Conservation (phyloP, 2,329 filamentous ascomycete species). For the Aspergillus hiratsukae region DNA sequence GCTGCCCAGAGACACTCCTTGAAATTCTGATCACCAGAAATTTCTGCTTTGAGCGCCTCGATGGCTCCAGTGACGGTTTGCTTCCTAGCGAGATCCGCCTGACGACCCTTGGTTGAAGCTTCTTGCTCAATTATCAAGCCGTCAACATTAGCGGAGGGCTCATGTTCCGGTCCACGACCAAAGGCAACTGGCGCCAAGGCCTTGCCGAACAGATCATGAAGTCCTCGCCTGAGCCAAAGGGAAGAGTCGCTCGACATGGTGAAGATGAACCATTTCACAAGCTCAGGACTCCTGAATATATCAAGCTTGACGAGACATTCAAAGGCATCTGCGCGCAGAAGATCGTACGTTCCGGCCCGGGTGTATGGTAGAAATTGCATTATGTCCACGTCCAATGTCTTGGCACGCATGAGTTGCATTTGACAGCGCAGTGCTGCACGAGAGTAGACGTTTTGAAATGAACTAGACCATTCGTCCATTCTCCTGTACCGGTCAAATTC, state of each 20-base stretch:
- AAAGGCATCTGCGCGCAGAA: slow-evolving; percentile 58
- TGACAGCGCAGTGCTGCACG: slow-evolving; percentile 59
- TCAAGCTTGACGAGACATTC: slow-evolving; percentile 54
- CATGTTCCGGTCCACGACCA: slow-evolving; percentile 41
- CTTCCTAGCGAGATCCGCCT: slow-evolving; percentile 50
- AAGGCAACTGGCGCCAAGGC: slow-evolving; percentile 57
- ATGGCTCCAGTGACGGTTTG: slow-evolving; percentile 57
- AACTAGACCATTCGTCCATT: slow-evolving; percentile 64
- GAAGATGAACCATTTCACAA: slow-evolving; percentile 55
- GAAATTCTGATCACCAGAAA: slow-evolving; percentile 47
- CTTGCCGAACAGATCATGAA: slow-evolving; percentile 51
- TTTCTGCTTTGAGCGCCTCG: slow-evolving; percentile 51
- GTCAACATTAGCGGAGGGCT: slow-evolving; percentile 30
- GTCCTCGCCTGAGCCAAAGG: slow-evolving; percentile 51
- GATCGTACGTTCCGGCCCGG: slow-evolving; percentile 54
- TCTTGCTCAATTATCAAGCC: slow-evolving; percentile 57
- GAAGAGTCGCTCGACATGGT: slow-evolving; percentile 55
- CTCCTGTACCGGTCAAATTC: slow-evolving; percentile 61
- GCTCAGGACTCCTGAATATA: slow-evolving; percentile 46
- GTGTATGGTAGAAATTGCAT: slow-evolving; percentile 60
- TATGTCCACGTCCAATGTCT: slow-evolving; percentile 49
- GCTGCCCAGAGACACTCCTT: slow-evolving; percentile 55
- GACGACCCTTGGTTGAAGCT: slow-evolving; percentile 47
- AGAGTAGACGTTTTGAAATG: slow-evolving; percentile 61
- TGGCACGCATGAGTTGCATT: slow-evolving; percentile 50